phyloP scores from a whole-genome alignment of 805 yeast genomes.

The Saturnispora besseyi region DNA sequence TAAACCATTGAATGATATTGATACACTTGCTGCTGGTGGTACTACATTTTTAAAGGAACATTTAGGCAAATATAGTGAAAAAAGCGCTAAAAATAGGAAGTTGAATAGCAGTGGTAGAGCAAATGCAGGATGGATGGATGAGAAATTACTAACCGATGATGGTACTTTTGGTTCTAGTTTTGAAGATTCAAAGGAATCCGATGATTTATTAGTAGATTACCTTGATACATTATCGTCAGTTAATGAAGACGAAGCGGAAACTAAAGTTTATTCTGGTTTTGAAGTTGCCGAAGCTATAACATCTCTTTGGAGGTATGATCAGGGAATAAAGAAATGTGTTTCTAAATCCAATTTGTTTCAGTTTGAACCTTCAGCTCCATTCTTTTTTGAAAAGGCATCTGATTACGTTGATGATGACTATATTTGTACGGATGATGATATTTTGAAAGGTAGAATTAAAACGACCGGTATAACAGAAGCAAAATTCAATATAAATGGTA shows the following conservation, averaged over 20 bases:
- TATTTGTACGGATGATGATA: conserved; percentile 71
- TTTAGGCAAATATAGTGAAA: conserved; percentile 51
- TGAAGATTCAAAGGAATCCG: conserved; percentile 13
- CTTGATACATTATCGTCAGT: conserved; percentile 9
- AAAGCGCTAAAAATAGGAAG: conserved; percentile 42
- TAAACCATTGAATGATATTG: conserved; percentile 52
- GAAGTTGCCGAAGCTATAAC: conserved; percentile 65
- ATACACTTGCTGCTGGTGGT: conserved; percentile 61
- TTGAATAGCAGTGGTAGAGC: conserved; percentile 47
- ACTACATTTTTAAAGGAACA: conserved; percentile 52
- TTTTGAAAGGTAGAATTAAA: conserved; percentile 82
- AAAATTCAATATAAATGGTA: conserved; percentile 54
- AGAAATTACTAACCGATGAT: conserved; percentile 6
- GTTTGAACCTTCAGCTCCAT: conserved; percentile 72
- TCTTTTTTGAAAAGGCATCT: conserved; percentile 67
- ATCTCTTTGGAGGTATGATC: conserved; percentile 60
- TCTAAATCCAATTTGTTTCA: conserved; percentile 68
- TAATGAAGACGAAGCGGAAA: neutral
- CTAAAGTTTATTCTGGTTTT: conserved; percentile 25
- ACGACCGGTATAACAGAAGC: conserved; percentile 95
- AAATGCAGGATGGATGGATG: conserved; percentile 27
- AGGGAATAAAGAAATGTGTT: conserved; percentile 54
- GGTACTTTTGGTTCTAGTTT: conserved; percentile 1
- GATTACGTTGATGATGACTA: conserved; percentile 59
- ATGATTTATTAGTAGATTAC: conserved; percentile 13